These are phyloP conservation scores for Cordyceps fumosorosea DNA, from an alignment of 2,329 filamentous ascomycete genomes.

Conservation along the genomic window DNA sequence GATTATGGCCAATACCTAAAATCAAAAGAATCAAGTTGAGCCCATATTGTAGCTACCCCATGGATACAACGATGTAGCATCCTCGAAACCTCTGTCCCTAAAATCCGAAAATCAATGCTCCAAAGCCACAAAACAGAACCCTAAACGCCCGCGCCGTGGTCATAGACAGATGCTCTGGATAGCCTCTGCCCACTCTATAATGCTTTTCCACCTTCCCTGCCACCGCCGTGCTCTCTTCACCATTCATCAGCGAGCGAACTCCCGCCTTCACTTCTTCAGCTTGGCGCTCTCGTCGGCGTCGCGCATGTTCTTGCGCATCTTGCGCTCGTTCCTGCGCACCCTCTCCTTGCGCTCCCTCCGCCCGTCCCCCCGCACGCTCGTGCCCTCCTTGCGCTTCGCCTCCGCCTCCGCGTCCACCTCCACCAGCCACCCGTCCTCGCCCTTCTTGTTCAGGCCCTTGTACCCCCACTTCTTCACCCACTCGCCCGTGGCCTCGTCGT, in stretches of 20 bases:
- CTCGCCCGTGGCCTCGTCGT: conserved; percentile 75
- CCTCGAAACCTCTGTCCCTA: too few relatives aligned
- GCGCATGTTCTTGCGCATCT: conserved; percentile 60
- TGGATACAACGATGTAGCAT: not conserved
- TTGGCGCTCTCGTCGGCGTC: conserved; percentile 27
- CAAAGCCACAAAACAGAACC: conserved; percentile 1
- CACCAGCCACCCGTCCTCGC: conserved; percentile 79
- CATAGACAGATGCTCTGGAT: not conserved
- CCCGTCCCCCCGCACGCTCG: conserved; percentile 54
- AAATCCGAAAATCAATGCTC: not conserved
- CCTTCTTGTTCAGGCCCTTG: conserved; percentile 80
- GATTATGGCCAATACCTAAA: not conserved
- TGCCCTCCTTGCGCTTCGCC: conserved; percentile 54
- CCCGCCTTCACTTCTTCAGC: not conserved
- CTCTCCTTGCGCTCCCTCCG: conserved; percentile 60
- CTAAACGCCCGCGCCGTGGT: conserved; percentile 11
- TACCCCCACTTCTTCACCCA: conserved; percentile 96
- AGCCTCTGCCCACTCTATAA: not conserved
- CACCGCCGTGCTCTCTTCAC: not conserved
- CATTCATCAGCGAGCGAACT: not conserved
- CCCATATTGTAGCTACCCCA: too few relatives aligned
- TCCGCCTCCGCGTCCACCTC: conserved; percentile 80
- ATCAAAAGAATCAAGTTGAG: not conserved
- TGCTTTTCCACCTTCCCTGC: not conserved
- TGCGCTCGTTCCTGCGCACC: conserved; percentile 63